Base-by-base conservation (phyloP, 2,329 filamentous ascomycete genomes). In the Escovopsis sp. region DNA sequence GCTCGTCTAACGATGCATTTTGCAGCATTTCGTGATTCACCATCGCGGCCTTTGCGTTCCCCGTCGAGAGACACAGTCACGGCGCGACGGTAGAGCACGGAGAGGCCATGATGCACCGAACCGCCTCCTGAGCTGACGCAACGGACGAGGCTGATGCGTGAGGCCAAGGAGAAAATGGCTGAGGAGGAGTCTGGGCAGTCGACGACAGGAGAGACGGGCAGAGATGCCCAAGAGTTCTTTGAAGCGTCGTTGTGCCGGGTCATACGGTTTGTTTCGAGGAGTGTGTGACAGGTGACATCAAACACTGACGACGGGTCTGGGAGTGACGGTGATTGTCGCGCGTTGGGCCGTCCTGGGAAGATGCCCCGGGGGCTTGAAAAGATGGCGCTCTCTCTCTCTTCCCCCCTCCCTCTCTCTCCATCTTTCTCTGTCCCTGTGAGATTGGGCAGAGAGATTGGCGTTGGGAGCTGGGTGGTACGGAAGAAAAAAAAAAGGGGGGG, bases 251-350 rank as follows among this genome's bases (percentile, higher is more conserved):
- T 13, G 14, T 35, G 37, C 13, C 20, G 14, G 30, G 39, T 35
- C 10, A 27, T 30, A 32, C 8, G 9, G 12, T 20, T 20, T 41
- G 43, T 44, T 44, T 44, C 35, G 43, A 39, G n/a, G 33, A 10
- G 34, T 20, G 43, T 44, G 9, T 44, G 39, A 44, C 43, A 44
- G 35, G 43, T 44, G 39, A 44, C 43, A 44, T 44, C 43, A 44
- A 44, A 44, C 43, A 43, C 29, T 37, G 20, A 5, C 20, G 20
- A 20, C 32, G 32, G 33, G 8, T n/a, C 36, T 14, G 7, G 20
- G 29, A 41, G 39, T 42, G 13, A 35, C n/a, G 24, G 27, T 16
- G 11, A 20, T 20, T 20, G 20, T 20, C 20, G 20, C 20, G 20
- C 20, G 3, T 20, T 20, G 20, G 20, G 20, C 20, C 20, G 20